Conservation (phyloP, 768 basidiomycete species). For the Podaxis sp. region DNA sequence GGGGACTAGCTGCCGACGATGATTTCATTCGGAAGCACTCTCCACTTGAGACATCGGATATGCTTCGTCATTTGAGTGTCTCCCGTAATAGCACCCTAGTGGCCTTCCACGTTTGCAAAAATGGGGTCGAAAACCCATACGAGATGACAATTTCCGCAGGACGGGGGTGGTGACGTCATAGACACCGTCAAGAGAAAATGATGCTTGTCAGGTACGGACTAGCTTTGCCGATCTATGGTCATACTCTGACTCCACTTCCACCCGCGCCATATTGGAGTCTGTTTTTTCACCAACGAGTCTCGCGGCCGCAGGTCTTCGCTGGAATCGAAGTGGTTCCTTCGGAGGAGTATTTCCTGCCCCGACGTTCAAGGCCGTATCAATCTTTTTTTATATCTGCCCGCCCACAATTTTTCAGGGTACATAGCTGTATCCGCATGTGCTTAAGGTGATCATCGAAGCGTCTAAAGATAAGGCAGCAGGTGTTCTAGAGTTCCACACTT, state of each 20-base stretch:
- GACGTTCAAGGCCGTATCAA: too few relatives aligned
- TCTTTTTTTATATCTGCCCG: too few relatives aligned
- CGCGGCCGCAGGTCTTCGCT: too few relatives aligned
- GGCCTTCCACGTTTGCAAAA: constrained; percentile 11
- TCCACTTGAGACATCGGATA: constrained; percentile 2
- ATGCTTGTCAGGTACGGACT: background rate
- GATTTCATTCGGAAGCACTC: background rate
- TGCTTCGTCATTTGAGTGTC: constrained; percentile 8
- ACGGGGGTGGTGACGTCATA: constrained; percentile 2
- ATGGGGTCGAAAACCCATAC: constrained; percentile 4
- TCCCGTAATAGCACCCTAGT: constrained; percentile 5
- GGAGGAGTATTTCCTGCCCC: too few relatives aligned
- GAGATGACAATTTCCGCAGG: constrained; percentile 2
- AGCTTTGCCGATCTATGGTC: background rate
- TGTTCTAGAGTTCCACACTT: background rate
- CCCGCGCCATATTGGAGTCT: background rate
- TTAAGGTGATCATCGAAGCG: background rate
- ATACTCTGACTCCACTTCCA: constrained; percentile 4
- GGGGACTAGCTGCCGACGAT: background rate
- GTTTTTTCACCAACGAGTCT: background rate
- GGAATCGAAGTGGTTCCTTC: too few relatives aligned
- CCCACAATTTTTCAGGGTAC: too few relatives aligned
- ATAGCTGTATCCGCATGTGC: background rate
- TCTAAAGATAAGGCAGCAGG: background rate
- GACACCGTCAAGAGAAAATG: background rate